Evolutionary conservation across 345 rosid species (phyloP).

Genomic region (Stellera chamaejasme): DNA sequence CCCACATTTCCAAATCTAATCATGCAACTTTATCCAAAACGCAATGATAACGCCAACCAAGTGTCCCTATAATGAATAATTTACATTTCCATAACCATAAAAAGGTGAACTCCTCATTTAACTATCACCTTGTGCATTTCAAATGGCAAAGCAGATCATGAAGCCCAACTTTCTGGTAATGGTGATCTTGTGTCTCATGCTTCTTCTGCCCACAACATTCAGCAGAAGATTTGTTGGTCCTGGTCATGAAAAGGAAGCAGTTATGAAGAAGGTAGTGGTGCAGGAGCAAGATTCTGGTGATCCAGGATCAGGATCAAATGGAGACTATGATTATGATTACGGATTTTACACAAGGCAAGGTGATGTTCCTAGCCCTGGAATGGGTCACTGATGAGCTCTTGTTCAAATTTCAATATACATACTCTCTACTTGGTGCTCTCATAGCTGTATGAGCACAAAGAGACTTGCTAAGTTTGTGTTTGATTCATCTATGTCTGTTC

Average conservation of each 20-base stretch:
- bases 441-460: too few relatives aligned
- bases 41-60: constrained; percentile 11
- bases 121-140: not conserved
- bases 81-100: not conserved
- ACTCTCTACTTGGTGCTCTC: too few relatives aligned
- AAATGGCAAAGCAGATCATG: constrained; percentile 6
- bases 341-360: constrained; percentile 10
- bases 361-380: constrained; percentile 16
- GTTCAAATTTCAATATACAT: too few relatives aligned
- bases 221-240: constrained; percentile 2
- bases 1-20: constrained; percentile 4
- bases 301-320: not conserved
- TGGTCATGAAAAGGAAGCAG: not conserved
- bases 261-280: not conserved
- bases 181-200: not conserved
- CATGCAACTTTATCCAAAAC: constrained; percentile 4
- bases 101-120: not conserved
- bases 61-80: not conserved
- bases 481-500: too few relatives aligned
- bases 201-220: constrained; percentile 3
- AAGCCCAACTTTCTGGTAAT: constrained; percentile 6
- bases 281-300: not conserved
- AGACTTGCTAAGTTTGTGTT: too few relatives aligned
- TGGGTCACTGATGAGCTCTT: constrained; percentile 7
- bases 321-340: constrained; percentile 10